phyloP scores from a whole-genome alignment of 441 rosid species.

The Populus hybrid region DNA sequence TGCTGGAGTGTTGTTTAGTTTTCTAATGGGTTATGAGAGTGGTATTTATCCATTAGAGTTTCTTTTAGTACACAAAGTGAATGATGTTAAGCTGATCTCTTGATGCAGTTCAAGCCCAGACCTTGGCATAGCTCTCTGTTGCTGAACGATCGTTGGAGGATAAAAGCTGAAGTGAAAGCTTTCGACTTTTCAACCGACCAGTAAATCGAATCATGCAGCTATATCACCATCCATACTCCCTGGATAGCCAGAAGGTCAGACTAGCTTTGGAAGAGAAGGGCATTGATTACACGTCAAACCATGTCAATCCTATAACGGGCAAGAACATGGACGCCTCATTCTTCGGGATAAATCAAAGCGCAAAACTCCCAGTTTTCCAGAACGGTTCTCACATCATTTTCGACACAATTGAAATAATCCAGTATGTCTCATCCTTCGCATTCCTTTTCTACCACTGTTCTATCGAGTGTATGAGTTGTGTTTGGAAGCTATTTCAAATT shows the following conservation, averaged over 20 bases:
- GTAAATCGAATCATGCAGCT: conserved; percentile 56
- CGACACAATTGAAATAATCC: conserved; percentile 72
- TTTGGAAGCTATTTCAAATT: conserved; percentile 12
- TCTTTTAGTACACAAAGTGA: background rate
- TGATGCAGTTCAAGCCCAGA: conserved; percentile 1
- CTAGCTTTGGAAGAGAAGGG: conserved; percentile 88
- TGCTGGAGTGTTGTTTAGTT: background rate
- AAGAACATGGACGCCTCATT: conserved; percentile 72
- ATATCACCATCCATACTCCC: conserved; percentile 83
- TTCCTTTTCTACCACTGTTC: background rate
- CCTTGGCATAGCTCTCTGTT: background rate
- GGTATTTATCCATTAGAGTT: background rate
- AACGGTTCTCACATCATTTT: conserved; percentile 71
- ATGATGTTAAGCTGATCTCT: background rate
- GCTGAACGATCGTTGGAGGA: background rate
- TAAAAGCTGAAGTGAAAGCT: background rate
- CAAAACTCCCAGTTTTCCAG: conserved; percentile 77
- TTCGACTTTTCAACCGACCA: conserved; percentile 3
- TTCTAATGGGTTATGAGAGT: background rate
- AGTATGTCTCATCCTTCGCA: conserved; percentile 44
- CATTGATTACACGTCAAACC: conserved; percentile 84
- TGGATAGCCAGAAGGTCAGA: conserved; percentile 87
- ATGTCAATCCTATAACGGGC: conserved; percentile 76
- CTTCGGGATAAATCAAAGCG: conserved; percentile 68
- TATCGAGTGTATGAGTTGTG: background rate